phyloP scores from a whole-genome alignment of 2,329 filamentous ascomycete genomes.

The Calonectria montana region DNA sequence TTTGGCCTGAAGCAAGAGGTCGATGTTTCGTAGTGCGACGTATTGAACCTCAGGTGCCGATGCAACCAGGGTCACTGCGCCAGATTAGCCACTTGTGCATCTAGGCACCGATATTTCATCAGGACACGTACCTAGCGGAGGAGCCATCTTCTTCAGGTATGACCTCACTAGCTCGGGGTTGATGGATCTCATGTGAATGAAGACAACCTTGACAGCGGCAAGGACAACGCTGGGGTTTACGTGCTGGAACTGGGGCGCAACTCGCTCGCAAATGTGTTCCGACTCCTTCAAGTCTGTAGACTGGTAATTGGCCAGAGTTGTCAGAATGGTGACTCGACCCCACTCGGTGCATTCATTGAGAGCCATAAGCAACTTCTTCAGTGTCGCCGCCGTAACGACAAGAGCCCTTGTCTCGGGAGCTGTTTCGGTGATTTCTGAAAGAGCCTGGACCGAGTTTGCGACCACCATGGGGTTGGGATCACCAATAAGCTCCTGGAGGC shows the following conservation, averaged over 20 bases:
- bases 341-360: conserved; percentile 99
- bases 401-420: conserved; percentile 92
- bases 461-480: conserved; percentile 99
- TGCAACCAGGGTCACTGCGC: conserved; percentile 88
- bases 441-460: conserved; percentile 93
- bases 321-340: conserved; percentile 94
- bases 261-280: conserved; percentile 97
- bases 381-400: conserved; percentile 80
- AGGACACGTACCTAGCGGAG: conserved; percentile 79
- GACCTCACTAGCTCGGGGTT: conserved; percentile 82
- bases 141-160: conserved; percentile 98
- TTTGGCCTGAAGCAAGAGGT: conserved; percentile 93
- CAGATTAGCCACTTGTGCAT: background rate
- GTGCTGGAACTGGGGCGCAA: conserved; percentile 97
- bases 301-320: conserved; percentile 88
- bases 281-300: conserved; percentile 92
- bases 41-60: conserved; percentile 98
- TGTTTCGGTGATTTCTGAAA: conserved; percentile 90
- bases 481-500: conserved; percentile 92
- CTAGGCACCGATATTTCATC: background rate
- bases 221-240: conserved; percentile 97
- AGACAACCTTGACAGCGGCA: conserved; percentile 97
- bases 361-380: conserved; percentile 97
- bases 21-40: conserved; percentile 95
- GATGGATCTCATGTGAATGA: conserved; percentile 92